phyloP scores from a whole-genome alignment of 23 red algal species.

The Gracilaria domingensis region DNA sequence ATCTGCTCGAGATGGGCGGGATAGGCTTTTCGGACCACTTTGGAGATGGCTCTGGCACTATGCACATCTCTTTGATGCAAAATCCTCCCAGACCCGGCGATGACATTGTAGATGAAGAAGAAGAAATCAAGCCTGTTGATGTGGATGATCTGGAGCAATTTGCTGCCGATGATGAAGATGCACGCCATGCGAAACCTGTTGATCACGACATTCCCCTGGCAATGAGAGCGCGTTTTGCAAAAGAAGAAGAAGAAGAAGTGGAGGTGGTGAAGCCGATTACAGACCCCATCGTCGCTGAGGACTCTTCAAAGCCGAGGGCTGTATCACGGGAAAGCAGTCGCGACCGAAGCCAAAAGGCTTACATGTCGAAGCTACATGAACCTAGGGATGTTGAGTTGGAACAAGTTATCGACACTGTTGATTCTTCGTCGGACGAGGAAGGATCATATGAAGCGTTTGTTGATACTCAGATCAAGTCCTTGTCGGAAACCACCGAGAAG shows the following conservation, averaged over 20 bases:
- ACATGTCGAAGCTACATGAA: conserved; percentile 31
- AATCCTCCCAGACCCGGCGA: conserved; percentile 32
- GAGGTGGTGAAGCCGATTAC: conserved; percentile 9
- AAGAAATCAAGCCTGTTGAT: conserved; percentile 69
- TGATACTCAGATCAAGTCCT: conserved; percentile 22
- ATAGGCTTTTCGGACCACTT: conserved; percentile 41
- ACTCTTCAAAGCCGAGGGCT: not conserved
- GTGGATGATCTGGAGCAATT: conserved; percentile 69
- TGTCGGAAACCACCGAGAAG: conserved; percentile 6
- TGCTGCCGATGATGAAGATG: conserved; percentile 74
- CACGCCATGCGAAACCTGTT: conserved; percentile 36
- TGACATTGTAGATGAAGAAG: conserved; percentile 57
- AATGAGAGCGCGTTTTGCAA: conserved; percentile 43
- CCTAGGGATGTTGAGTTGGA: conserved; percentile 14
- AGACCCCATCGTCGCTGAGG: not conserved
- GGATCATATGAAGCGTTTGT: conserved; percentile 66
- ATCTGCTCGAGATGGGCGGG: conserved; percentile 64
- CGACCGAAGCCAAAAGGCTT: conserved; percentile 31
- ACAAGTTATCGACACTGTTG: conserved; percentile 44
- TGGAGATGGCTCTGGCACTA: conserved; percentile 17
- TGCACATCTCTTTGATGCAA: conserved; percentile 34
- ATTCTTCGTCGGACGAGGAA: conserved; percentile 60
- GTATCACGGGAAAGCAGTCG: conserved; percentile 23
- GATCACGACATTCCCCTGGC: conserved; percentile 72
- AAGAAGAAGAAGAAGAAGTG: conserved; percentile 45